A percentile compares a stretch with the other conserved stretches of the same genome.
These are phyloP conservation scores for Cymbopogon flexuosus DNA, from an alignment of 202 grass and related monocot genomes.

Conservation along the genomic window DNA sequence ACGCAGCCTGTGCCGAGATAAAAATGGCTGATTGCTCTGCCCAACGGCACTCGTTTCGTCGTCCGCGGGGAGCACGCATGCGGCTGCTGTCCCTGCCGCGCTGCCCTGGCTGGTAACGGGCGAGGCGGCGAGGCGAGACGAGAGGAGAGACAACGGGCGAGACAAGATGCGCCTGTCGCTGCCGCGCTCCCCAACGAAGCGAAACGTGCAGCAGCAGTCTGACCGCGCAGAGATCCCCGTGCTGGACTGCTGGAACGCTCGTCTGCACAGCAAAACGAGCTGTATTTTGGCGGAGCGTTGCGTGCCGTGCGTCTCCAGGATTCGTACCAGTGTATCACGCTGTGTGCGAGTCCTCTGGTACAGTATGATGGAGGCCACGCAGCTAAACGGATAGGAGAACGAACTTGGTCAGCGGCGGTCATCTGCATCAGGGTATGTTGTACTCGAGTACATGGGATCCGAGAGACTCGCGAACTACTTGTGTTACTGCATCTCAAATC, in stretches of 20 bases:
- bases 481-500: neutral
- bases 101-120: neutral
- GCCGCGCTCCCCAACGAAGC: conserved; percentile 35
- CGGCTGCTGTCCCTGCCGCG: neutral
- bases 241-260: neutral
- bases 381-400: neutral
- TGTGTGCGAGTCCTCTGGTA: neutral
- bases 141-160: conserved; percentile 12
- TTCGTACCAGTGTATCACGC: conserved; percentile 8
- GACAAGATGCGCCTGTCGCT: conserved; percentile 34
- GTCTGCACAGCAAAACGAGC: neutral
- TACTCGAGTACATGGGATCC: conserved; percentile 20
- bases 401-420: conserved; percentile 8
- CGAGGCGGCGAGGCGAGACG: neutral
- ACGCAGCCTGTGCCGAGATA: neutral
- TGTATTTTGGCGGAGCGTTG: conserved; percentile 8
- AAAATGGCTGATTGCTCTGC: neutral
- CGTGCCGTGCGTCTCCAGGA: neutral
- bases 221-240: conserved; percentile 28
- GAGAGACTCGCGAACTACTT: neutral
- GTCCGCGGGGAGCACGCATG: neutral
- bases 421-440: neutral
- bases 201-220: conserved; percentile 32
- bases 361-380: neutral
- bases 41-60: conserved; percentile 24